These are phyloP conservation scores for Fusarium cicatricum DNA, from an alignment of 2,329 filamentous ascomycete species.

Conservation along the genomic window DNA sequence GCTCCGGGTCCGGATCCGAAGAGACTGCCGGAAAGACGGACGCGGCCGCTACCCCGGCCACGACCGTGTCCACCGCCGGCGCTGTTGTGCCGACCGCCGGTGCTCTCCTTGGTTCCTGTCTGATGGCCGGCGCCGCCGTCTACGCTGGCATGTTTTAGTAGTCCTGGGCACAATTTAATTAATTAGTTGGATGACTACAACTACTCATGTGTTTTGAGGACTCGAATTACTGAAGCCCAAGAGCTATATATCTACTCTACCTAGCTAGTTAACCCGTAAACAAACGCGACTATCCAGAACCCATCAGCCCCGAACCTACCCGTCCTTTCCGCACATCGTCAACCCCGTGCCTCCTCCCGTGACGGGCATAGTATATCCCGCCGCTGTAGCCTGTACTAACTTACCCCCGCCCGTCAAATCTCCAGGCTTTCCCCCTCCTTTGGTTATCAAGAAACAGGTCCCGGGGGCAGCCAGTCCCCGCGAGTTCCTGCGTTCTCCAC, in stretches of 20 bases:
- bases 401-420: background rate
- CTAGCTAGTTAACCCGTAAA: constrained; percentile 17
- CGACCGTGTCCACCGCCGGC: constrained; percentile 33
- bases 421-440: background rate
- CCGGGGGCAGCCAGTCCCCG: constrained; percentile 5
- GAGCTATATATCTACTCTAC: background rate
- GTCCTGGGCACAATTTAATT: background rate
- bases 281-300: constrained; percentile 25
- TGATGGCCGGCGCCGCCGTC: constrained; percentile 43
- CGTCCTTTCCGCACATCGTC: constrained; percentile 13
- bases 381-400: constrained; percentile 4
- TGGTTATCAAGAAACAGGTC: constrained; percentile 16
- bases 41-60: constrained; percentile 24
- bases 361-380: constrained; percentile 19
- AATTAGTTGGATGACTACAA: background rate
- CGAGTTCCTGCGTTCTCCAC: constrained; percentile 15
- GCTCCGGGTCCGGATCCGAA: constrained; percentile 28
- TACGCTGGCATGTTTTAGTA: constrained; percentile 41
- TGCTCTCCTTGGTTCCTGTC: constrained; percentile 34
- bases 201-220: too few relatives aligned
- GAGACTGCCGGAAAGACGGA: constrained; percentile 14
- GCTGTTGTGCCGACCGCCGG: constrained; percentile 39
- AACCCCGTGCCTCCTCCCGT: constrained; percentile 19
- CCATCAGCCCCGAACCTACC: constrained; percentile 20
- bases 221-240: too few relatives aligned